These are phyloP conservation scores for Pleurotus citrinopileatus DNA, from an alignment of 768 basidiomycete species.

Conservation along the genomic window DNA sequence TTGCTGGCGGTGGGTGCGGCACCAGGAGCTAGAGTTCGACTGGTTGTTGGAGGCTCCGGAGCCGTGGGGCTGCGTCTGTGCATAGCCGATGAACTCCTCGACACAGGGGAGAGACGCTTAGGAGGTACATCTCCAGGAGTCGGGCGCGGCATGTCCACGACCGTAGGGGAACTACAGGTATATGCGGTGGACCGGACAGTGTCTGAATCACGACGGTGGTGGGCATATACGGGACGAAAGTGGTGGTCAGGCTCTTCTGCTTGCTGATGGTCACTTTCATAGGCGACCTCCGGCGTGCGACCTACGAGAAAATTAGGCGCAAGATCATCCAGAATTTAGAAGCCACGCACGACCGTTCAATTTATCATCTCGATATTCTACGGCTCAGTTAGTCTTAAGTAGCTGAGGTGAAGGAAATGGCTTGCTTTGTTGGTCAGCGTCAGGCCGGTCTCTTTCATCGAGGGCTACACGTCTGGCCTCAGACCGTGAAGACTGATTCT, in stretches of 20 bases:
- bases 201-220: constrained; percentile 74
- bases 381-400: constrained; percentile 5
- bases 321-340: constrained; percentile 13
- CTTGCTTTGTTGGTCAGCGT: constrained; percentile 41
- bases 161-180: constrained; percentile 51
- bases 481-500: constrained; percentile 19
- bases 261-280: constrained; percentile 36
- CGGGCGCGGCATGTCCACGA: constrained; percentile 33
- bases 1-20: constrained; percentile 22
- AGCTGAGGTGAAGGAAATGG: constrained; percentile 1
- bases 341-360: constrained; percentile 39
- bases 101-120: constrained; percentile 32
- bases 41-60: constrained; percentile 53
- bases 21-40: constrained; percentile 24
- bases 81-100: constrained; percentile 31
- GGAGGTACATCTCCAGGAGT: constrained; percentile 14
- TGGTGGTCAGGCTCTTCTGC: constrained; percentile 31
- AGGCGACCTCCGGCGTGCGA: constrained; percentile 21
- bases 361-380: constrained; percentile 36
- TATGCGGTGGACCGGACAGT: constrained; percentile 55
- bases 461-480: constrained; percentile 34
- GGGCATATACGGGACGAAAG: constrained; percentile 37
- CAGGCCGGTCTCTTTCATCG: constrained; percentile 37
- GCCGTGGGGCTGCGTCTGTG: constrained; percentile 72
- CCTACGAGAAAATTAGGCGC: constrained; percentile 15